Evolutionary conservation across 2,329 filamentous ascomycete genomes (phyloP).

Genomic region (Fusarium brachygibbosum): DNA sequence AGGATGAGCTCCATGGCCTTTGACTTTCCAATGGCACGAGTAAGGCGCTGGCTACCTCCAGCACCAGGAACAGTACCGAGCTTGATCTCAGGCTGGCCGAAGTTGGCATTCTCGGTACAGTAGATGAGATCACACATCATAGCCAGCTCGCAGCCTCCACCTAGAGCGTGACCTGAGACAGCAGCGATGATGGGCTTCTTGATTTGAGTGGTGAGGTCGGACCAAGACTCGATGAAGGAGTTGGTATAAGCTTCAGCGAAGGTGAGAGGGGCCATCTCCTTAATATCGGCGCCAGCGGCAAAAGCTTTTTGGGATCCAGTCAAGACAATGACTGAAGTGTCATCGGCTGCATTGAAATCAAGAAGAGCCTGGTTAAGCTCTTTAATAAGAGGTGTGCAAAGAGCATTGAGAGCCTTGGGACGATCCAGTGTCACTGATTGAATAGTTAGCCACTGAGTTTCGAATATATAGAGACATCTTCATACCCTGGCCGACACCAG

Average conservation of each 20-base stretch:
- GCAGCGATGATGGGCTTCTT: slow-evolving; percentile 96
- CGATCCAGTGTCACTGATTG: slow-evolving; percentile 87
- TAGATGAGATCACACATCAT: slow-evolving; percentile 98
- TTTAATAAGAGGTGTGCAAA: slow-evolving; percentile 88
- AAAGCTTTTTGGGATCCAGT: slow-evolving; percentile 93
- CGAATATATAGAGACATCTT: not conserved
- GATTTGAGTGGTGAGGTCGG: slow-evolving; percentile 82
- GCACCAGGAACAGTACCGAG: slow-evolving; percentile 92
- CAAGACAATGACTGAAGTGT: slow-evolving; percentile 82
- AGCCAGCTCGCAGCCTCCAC: slow-evolving; percentile 94
- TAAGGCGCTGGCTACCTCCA: slow-evolving; percentile 90
- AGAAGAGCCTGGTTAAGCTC: slow-evolving; percentile 87
- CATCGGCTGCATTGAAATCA: slow-evolving; percentile 76
- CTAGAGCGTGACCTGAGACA: slow-evolving; percentile 93
- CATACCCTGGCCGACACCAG: slow-evolving; percentile 90
- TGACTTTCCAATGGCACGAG: slow-evolving; percentile 84
- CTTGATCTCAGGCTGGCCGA: slow-evolving; percentile 98
- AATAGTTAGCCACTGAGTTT: slow-evolving; percentile 4
- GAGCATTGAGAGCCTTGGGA: slow-evolving; percentile 94
- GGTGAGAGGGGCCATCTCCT: slow-evolving; percentile 95
- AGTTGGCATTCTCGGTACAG: slow-evolving; percentile 86
- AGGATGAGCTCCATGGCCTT: slow-evolving; percentile 93
- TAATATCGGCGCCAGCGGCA: slow-evolving; percentile 97
- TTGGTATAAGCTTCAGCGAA: slow-evolving; percentile 89
- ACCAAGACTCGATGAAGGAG: slow-evolving; percentile 97